Evolutionary conservation across 1,284 basidiomycete species (phyloP).

Genomic region (Ustilago shanxiensis): DNA sequence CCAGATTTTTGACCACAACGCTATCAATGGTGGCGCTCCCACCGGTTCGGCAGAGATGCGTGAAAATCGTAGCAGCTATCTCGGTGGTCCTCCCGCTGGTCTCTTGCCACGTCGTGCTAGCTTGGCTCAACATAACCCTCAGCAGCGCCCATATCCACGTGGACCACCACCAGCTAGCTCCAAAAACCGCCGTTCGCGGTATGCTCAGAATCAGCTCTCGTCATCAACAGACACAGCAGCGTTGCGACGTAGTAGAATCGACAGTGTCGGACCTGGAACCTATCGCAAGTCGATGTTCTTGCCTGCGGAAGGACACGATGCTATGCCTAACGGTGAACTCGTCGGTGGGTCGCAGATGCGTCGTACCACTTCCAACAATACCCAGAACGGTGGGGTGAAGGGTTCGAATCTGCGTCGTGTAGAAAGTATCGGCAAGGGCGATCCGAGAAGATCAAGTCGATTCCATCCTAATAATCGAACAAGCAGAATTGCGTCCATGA

Average conservation of each 20-base stretch:
- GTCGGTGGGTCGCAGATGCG: constrained; percentile 25
- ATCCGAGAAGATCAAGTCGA: constrained; percentile 32
- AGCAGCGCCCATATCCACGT: constrained; percentile 23
- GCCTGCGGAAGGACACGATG: constrained; percentile 18
- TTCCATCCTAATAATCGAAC: constrained; percentile 16
- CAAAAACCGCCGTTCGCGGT: constrained; percentile 42
- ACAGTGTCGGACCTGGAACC: constrained; percentile 54
- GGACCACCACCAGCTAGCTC: constrained; percentile 47
- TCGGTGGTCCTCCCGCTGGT: constrained; percentile 17
- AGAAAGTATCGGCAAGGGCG: constrained; percentile 55
- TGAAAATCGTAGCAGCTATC: constrained; percentile 23
- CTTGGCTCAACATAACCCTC: constrained; percentile 21
- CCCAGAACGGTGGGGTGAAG: constrained; percentile 7
- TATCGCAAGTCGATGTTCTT: constrained; percentile 58
- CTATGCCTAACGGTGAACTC: constrained; percentile 11
- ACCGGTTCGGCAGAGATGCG: constrained; percentile 26
- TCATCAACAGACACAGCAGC: constrained; percentile 15
- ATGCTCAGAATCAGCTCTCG: constrained; percentile 14
- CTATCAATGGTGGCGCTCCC: constrained; percentile 31
- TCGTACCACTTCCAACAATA: constrained; percentile 21
- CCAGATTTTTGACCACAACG: constrained; percentile 44
- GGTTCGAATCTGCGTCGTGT: constrained; percentile 31
- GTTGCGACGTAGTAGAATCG: constrained; percentile 49
- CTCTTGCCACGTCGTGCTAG: constrained; percentile 27
- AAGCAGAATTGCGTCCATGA: constrained; percentile 22